Percentiles rank a stretch among this genome's conserved stretches.
These are phyloP conservation scores for Suaeda aralocaspica DNA, from an alignment of 148 eudicot species.

Conservation along the genomic window DNA sequence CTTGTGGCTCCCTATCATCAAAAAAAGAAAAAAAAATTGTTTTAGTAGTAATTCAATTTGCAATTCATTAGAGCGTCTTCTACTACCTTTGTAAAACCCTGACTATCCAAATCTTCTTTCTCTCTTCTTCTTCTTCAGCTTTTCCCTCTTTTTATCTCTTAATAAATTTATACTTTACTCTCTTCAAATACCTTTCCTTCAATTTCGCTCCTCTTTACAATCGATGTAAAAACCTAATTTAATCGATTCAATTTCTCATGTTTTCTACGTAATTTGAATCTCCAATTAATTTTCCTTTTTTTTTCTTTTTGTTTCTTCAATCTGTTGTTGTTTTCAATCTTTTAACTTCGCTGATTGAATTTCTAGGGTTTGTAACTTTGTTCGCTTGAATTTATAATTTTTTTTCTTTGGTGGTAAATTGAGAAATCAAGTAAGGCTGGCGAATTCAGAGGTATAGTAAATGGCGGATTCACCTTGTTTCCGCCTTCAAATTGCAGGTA, in stretches of 20 bases:
- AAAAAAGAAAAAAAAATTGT: no score
- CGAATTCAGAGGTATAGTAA: conserved; percentile 47
- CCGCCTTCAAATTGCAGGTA: conserved; percentile 36
- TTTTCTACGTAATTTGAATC: conserved; percentile 1
- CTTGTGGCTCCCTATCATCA: no score
- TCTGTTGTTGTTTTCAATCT: not conserved
- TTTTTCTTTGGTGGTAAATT: not conserved
- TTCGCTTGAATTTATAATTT: no score
- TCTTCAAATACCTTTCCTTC: not conserved
- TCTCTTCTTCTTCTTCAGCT: not conserved
- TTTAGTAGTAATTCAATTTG: no score
- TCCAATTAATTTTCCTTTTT: no score
- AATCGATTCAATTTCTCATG: not conserved
- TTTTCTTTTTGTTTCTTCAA: no score
- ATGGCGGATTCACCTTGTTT: conserved; percentile 80
- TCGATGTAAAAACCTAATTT: no score
- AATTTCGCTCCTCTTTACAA: conserved; percentile 18
- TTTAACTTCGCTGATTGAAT: not conserved
- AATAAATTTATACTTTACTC: no score
- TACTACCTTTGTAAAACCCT: conserved; percentile 49
- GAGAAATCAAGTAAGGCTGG: conserved; percentile 53
- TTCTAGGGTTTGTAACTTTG: conserved; percentile 18
- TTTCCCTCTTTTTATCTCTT: not conserved
- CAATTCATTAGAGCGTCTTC: conserved; percentile 19
- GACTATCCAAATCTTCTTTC: conserved; percentile 32